Conservation (phyloP, 2,329 filamentous ascomycete genomes). For the Fusarium palustre region DNA sequence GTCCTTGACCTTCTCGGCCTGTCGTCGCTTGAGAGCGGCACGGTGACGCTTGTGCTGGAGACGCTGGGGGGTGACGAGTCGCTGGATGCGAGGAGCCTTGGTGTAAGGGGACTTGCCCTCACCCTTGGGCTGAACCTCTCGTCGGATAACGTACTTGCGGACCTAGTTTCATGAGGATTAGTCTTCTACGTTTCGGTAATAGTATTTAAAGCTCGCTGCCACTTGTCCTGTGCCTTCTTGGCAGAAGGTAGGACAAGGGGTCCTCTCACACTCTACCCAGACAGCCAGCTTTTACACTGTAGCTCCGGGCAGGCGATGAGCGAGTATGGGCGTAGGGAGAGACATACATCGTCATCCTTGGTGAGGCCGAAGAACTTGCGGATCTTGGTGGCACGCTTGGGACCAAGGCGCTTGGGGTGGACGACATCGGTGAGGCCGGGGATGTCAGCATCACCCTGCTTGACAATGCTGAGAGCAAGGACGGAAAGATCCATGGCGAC, state of each 20-base stretch:
- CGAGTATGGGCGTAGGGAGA: conserved; percentile 64
- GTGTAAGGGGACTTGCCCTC: conserved; percentile 99
- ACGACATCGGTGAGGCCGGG: conserved; percentile 97
- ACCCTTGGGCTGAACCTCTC: conserved; percentile 95
- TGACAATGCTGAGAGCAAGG: conserved; percentile 93
- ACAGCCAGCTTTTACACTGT: conserved; percentile 58
- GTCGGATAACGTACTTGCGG: conserved; percentile 99
- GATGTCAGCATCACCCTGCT: conserved; percentile 95
- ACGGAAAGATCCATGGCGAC: conserved; percentile 96
- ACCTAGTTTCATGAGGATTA: conserved; percentile 69
- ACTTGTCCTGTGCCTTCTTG: conserved; percentile 21
- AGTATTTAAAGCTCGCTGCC: conserved; percentile 44
- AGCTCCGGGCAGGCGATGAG: conserved; percentile 78
- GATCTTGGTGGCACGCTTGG: conserved; percentile 99
- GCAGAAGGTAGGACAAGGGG: conserved; percentile 36
- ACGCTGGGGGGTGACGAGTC: conserved; percentile 98
- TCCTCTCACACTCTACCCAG: conserved; percentile 71
- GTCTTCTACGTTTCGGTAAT: conserved; percentile 42
- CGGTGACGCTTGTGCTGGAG: conserved; percentile 99
- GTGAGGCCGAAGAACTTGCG: conserved; percentile 99
- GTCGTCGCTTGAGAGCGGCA: conserved; percentile 97
- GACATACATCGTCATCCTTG: conserved; percentile 99
- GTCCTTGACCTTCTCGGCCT: conserved; percentile 97
- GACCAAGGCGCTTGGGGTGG: conserved; percentile 98
- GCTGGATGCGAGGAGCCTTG: conserved; percentile 99